Evolutionary conservation across 805 yeast species (phyloP).

Genomic region (Candida railenensis): DNA sequence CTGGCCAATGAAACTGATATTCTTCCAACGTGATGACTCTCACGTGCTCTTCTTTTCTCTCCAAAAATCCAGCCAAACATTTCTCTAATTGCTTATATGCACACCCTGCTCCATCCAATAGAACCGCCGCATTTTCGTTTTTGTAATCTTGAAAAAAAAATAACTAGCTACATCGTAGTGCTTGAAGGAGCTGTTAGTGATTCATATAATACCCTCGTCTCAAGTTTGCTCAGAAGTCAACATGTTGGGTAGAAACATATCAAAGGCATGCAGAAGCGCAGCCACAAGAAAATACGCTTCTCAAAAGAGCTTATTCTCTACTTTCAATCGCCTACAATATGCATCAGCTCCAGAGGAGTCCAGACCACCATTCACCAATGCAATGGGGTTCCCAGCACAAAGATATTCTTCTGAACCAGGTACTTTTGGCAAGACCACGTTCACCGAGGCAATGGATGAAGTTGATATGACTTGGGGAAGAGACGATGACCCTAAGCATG

Average conservation of each 20-base stretch:
- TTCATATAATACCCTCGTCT: no score
- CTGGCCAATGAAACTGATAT: no score
- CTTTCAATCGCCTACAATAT: conserved; percentile 14
- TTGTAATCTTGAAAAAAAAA: no score
- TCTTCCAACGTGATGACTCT: no score
- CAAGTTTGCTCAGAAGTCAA: no score
- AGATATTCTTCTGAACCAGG: conserved; percentile 31
- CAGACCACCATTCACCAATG: conserved; percentile 34
- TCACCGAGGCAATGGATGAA: conserved; percentile 44
- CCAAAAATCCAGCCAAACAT: no score
- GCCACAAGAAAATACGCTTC: conserved; percentile 1
- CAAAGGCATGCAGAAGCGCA: conserved; percentile 1
- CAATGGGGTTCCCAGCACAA: conserved; percentile 38
- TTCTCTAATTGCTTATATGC: conserved; percentile 2
- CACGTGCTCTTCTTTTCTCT: no score
- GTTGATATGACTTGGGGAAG: conserved; percentile 44
- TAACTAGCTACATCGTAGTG: no score
- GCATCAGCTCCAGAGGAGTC: conserved; percentile 26
- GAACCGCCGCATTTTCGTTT: conserved; percentile 4
- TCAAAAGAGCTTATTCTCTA: conserved; percentile 11
- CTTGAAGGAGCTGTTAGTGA: no score
- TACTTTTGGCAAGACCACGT: conserved; percentile 40
- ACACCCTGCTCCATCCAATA: conserved; percentile 1
- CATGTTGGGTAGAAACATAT: conserved; percentile 7
- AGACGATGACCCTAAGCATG: conserved; percentile 42